These are phyloP conservation scores for Gloeostereum incarnatum DNA, from an alignment of 768 basidiomycete species.

Conservation along the genomic window DNA sequence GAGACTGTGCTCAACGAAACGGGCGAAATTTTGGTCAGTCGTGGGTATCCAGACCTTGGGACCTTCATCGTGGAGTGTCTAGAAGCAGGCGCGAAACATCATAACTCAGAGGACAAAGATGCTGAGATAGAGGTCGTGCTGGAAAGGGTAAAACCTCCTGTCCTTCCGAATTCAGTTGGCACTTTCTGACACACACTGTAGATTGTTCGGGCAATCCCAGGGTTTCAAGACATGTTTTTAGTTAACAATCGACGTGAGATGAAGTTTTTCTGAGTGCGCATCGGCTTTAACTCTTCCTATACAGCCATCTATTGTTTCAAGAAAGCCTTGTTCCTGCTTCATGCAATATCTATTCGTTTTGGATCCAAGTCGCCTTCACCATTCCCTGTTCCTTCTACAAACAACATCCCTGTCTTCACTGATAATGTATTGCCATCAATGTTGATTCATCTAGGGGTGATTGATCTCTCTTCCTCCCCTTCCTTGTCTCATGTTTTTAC, in stretches of 20 bases:
- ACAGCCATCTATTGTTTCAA: constrained; percentile 85
- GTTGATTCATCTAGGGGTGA: constrained; percentile 64
- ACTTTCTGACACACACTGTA: constrained; percentile 18
- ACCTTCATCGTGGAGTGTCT: constrained; percentile 65
- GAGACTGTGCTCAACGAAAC: constrained; percentile 61
- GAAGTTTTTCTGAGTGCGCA: constrained; percentile 6
- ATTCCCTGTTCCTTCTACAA: constrained; percentile 56
- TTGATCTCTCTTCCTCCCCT: constrained; percentile 50
- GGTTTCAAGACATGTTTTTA: constrained; percentile 68
- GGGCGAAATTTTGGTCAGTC: constrained; percentile 48
- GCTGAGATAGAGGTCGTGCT: constrained; percentile 46
- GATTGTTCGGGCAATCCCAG: constrained; percentile 72
- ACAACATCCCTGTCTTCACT: constrained; percentile 55
- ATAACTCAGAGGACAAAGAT: constrained; percentile 13
- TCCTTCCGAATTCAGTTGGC: constrained; percentile 2
- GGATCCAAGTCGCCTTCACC: constrained; percentile 38
- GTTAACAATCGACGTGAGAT: constrained; percentile 56
- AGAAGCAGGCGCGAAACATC: constrained; percentile 39
- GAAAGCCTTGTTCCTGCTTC: constrained; percentile 78
- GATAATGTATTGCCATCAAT: constrained; percentile 85
- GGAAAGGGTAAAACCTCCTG: constrained; percentile 39
- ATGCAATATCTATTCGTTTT: constrained; percentile 63
- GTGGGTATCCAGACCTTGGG: constrained; percentile 64
- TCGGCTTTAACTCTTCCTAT: constrained; percentile 1
- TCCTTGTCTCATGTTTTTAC: constrained; percentile 40